Conservation (phyloP, 768 basidiomycete species). For the Baorangia bicolor region DNA sequence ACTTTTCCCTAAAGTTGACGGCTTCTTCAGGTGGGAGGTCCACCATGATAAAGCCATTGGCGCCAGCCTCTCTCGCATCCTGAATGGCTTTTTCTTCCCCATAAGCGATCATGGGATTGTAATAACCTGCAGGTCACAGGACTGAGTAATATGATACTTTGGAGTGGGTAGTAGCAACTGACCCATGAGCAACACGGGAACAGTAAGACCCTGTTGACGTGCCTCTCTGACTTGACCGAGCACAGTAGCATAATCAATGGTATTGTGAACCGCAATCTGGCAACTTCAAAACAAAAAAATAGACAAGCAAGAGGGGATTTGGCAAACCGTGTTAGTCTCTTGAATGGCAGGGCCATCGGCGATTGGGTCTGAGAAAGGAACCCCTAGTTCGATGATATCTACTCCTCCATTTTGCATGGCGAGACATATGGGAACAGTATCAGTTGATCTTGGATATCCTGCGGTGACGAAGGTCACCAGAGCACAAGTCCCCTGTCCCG, state of each 20-base stretch:
- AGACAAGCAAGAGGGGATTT: background rate
- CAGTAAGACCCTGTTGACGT: constrained; percentile 74
- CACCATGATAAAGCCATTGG: constrained; percentile 96
- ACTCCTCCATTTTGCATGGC: constrained; percentile 93
- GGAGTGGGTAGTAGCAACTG: background rate
- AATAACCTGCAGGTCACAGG: constrained; percentile 67
- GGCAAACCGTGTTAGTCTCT: constrained; percentile 76
- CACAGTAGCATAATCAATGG: constrained; percentile 73
- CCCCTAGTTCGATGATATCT: constrained; percentile 92
- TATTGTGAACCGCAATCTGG: constrained; percentile 84
- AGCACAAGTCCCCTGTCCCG: constrained; percentile 43
- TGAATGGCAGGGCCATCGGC: constrained; percentile 96
- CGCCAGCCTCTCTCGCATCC: constrained; percentile 87
- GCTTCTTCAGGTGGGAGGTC: constrained; percentile 99
- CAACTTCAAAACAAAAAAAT: background rate
- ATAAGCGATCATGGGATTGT: constrained; percentile 93
- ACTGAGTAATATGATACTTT: background rate
- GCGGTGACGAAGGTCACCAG: constrained; percentile 92
- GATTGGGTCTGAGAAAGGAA: constrained; percentile 81
- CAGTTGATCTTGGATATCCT: constrained; percentile 76
- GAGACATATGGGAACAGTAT: constrained; percentile 85
- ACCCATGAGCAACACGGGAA: constrained; percentile 63
- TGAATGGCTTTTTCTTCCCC: constrained; percentile 93
- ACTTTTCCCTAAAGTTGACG: constrained; percentile 84
- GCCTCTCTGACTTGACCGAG: constrained; percentile 78